phyloP scores from a whole-genome alignment of 2,329 filamentous ascomycete species.

The Diaporthe vaccinii region DNA sequence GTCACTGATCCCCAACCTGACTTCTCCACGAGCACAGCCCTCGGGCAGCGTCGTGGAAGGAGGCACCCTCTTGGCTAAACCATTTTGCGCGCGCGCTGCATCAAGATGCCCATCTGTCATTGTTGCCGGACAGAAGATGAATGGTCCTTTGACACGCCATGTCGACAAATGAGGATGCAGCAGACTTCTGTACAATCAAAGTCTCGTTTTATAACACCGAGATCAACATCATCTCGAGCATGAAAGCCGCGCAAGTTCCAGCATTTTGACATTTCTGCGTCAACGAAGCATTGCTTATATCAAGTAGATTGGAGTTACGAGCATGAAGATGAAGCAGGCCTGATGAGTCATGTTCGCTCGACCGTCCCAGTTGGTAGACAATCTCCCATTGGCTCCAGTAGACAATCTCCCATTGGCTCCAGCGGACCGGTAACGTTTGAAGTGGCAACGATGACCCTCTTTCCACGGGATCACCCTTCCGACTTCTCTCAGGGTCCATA shows the following conservation, averaged over 20 bases:
- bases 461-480: background rate
- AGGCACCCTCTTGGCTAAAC: too few relatives aligned
- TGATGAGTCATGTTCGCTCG: background rate
- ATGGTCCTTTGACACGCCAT: background rate
- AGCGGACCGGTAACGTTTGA: background rate
- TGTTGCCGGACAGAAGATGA: too few relatives aligned
- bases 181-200: background rate
- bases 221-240: background rate
- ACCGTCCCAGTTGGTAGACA: too few relatives aligned
- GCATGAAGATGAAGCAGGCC: background rate
- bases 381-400: background rate
- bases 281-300: background rate
- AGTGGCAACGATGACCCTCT: background rate
- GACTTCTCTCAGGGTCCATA: background rate
- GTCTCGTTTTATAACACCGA: background rate
- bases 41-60: too few relatives aligned
- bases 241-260: background rate
- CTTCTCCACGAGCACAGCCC: too few relatives aligned
- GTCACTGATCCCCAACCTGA: too few relatives aligned
- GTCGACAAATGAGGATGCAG: background rate
- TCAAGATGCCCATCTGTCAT: too few relatives aligned
- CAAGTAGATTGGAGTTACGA: background rate
- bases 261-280: background rate
- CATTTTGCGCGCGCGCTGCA: too few relatives aligned
- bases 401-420: background rate